Evolutionary conservation across 768 basidiomycete species (phyloP).

Genomic region (Candolleomyces eurysporus): DNA sequence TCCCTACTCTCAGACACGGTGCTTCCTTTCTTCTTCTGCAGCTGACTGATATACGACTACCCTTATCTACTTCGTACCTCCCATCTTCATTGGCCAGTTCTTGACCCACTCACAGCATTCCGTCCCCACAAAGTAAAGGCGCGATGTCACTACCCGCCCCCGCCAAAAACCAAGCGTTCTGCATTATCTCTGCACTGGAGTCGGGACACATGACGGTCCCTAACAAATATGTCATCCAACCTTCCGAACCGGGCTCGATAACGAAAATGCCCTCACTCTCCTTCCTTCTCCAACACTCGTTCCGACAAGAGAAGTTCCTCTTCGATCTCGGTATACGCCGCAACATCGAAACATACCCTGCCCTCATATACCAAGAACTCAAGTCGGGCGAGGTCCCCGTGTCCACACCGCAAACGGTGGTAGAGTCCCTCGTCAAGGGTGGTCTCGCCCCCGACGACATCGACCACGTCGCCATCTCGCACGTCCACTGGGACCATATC

Average conservation of each 20-base stretch:
- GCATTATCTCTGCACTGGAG: conserved; percentile 55
- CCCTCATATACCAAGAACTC: conserved; percentile 26
- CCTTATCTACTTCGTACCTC: too few species aligned
- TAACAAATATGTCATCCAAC: conserved; percentile 36
- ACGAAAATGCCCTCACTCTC: conserved; percentile 43
- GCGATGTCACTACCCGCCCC: conserved; percentile 38
- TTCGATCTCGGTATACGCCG: conserved; percentile 59
- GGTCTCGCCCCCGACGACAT: conserved; percentile 43
- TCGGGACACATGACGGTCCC: conserved; percentile 43
- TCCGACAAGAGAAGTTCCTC: conserved; percentile 34
- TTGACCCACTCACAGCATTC: too few species aligned
- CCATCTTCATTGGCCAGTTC: too few species aligned
- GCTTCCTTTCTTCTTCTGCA: too few species aligned
- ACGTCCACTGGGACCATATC: conserved; percentile 55
- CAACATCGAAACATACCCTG: conserved; percentile 43
- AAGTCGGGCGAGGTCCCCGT: conserved; percentile 15
- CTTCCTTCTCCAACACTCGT: conserved; percentile 52
- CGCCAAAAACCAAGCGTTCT: conserved; percentile 43
- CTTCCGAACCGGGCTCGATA: conserved; percentile 24
- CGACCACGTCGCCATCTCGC: conserved; percentile 45
- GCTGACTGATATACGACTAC: too few species aligned
- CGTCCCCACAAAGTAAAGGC: too few species aligned
- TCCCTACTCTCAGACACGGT: too few species aligned
- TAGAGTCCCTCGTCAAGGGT: conserved; percentile 50
- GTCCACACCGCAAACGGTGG: conserved; percentile 36